Evolutionary conservation across 352 stramenopile species (phyloP), one percentile per base, ranked within the genome.

Genomic region (Phytophthora quininea): DNA sequence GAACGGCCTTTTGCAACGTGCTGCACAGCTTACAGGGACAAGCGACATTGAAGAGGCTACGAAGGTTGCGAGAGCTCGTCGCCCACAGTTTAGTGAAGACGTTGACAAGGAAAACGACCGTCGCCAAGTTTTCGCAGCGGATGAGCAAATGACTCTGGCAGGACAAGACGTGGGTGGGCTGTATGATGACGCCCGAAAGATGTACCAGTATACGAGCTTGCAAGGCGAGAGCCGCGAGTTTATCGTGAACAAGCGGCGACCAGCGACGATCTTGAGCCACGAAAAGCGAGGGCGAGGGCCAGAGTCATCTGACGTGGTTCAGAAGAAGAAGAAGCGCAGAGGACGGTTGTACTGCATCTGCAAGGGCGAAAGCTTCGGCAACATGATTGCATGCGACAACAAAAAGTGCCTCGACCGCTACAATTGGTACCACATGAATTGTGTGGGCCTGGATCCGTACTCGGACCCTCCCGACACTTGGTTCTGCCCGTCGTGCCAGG

Each of bases 331-430:
- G 55, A 88, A 91, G 43, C 82, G 86, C 53, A 92, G 90, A 67
- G 73, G 74, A 64, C 76, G 80, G 11, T 51, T 89, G 19, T 94
- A 92, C 63, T 94, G 86, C 62, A 78, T 89, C 40, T 94, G 86
- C 77, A 88, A 90, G 50, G 82, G 82, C 62, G 59, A 67, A 24
- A 92, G 82, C 64, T 90, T 88, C 52, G 84, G 84, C 35, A 84
- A 91, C 61, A 94, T 94, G 86, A 94, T 94, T 53, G 86, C 86
- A 29, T 94, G 86, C 55, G 84, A 94, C 56, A 92, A 91, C 74
- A 91, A 89, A 37, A 90, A 76, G 42, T 94, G 86, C 49, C 64
- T 78, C 6, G 86, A 94, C 55, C 84, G 84, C 9, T 92, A 82
- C 31, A 94, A 94, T 66, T 94, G 86, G 86, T 94, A 90, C 62